Evolutionary conservation across 495 filamentous ascomycete genomes (phyloP), one percentile per base, ranked within the genome.

Genomic region (Extremus antarcticus): DNA sequence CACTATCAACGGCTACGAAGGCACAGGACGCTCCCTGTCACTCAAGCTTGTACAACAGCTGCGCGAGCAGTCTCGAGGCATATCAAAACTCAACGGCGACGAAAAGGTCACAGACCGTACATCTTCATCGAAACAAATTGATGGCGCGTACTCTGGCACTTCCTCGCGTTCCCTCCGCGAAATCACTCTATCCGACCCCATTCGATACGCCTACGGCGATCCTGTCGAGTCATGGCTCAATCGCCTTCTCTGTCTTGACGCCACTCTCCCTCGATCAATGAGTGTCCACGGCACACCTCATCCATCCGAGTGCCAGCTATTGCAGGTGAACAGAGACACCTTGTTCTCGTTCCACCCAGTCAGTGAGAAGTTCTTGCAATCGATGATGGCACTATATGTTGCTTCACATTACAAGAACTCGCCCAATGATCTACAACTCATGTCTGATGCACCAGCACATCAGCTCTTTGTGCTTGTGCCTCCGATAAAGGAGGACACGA

Each of bases 321-420:
- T 97, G 47, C 83, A 88, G 54, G 89, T 99, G 63, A 97, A 96
- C 70, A 84, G 94, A 19, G 94, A 99, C 69, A 97, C 91, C 11
- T 79, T 99, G 8, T 99, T 97, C 73, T 95, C 90, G 7, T 97
- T 95, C 73, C 91, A 99, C 61, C 88, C 90, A 11, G 88, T 97
- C 9, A 94, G 91, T 8, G 94, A 99, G 64, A 92, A 89, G 67
- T 88, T 99, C 71, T 75, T 99, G 46, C 94, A 97, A 65, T 87
- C 95, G 58, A 95, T 97, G 89, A 90, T 99, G 70, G 87, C 90
- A 10, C 79, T 99, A 1, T 97, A 96, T 63, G 92, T 97, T n/a
- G 90, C 94, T 17, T 91, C 86, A 65, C 90, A 96, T 66, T 96
- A 99, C 74, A 97, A 97, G 70, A 99, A 99, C 70, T 89, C 90